phyloP scores from a whole-genome alignment of 2,329 filamentous ascomycete genomes.

The Phialocephala sp. region DNA sequence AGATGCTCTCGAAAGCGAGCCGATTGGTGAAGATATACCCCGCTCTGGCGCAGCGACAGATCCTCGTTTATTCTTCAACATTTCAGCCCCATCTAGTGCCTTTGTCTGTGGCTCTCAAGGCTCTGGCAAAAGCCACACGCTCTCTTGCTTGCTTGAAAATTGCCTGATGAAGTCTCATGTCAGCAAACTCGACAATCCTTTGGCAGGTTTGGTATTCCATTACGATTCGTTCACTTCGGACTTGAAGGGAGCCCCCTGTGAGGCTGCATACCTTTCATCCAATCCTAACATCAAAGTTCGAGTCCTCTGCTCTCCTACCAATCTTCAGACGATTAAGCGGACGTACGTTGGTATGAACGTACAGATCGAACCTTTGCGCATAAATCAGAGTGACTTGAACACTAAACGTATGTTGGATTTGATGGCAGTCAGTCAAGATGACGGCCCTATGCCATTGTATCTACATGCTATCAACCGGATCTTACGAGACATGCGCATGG shows the following conservation, averaged over 20 bases:
- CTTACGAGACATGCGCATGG: constrained; percentile 55
- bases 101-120: constrained; percentile 70
- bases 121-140: constrained; percentile 65
- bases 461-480: constrained; percentile 54
- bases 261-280: constrained; percentile 61
- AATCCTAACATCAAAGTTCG: constrained; percentile 51
- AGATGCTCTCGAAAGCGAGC: constrained; percentile 9
- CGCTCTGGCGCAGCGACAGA: constrained; percentile 27
- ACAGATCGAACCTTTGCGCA: constrained; percentile 50
- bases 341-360: constrained; percentile 51
- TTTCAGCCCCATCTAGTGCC: constrained; percentile 59
- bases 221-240: constrained; percentile 55
- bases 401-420: constrained; percentile 58
- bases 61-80: constrained; percentile 54
- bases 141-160: constrained; percentile 61
- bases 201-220: constrained; percentile 61
- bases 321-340: constrained; percentile 47
- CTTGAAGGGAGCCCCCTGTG: constrained; percentile 47
- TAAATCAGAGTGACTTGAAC: constrained; percentile 55
- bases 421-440: constrained; percentile 54
- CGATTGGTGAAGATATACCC: neutral
- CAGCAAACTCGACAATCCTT: constrained; percentile 51
- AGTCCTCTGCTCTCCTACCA: constrained; percentile 58
- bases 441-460: constrained; percentile 55
- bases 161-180: constrained; percentile 47